These are phyloP conservation scores for Amanita pseudoporphyria DNA, from an alignment of 768 basidiomycete species.

Conservation along the genomic window DNA sequence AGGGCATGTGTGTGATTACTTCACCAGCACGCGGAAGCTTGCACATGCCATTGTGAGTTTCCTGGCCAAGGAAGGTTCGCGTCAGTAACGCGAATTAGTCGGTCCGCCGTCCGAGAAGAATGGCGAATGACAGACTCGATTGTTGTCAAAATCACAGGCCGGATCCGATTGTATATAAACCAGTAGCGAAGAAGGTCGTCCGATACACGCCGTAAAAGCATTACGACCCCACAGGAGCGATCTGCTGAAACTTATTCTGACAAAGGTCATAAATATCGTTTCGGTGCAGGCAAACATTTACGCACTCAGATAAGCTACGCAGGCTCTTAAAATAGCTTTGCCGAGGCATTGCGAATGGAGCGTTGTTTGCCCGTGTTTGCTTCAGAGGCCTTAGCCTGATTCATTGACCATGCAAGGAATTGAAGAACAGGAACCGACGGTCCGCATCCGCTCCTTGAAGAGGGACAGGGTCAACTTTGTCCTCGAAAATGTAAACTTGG, in stretches of 20 bases:
- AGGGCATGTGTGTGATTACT: neutral
- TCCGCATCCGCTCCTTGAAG: conserved; percentile 78
- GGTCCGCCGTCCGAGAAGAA: neutral
- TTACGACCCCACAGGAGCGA: neutral
- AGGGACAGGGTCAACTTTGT: conserved; percentile 86
- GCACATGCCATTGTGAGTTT: neutral
- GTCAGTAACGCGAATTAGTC: neutral
- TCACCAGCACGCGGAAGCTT: neutral
- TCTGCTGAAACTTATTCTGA: neutral
- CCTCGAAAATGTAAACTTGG: conserved; percentile 92
- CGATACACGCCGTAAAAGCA: neutral
- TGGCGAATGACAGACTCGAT: neutral
- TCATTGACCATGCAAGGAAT: conserved; percentile 24
- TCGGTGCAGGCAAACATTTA: neutral
- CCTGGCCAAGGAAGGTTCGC: neutral
- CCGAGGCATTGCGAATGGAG: neutral
- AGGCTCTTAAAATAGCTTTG: neutral
- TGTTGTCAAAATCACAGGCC: too few species aligned
- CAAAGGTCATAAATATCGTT: neutral
- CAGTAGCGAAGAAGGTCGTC: neutral
- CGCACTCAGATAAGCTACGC: neutral
- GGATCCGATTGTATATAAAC: too few species aligned
- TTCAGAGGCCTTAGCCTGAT: neutral
- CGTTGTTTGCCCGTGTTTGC: neutral
- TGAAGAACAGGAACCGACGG: conserved; percentile 52